Evolutionary conservation across 176 grass and related monocot species (phyloP), one percentile per base, ranked within the genome.

Genomic region (Aegilops tauschii): DNA sequence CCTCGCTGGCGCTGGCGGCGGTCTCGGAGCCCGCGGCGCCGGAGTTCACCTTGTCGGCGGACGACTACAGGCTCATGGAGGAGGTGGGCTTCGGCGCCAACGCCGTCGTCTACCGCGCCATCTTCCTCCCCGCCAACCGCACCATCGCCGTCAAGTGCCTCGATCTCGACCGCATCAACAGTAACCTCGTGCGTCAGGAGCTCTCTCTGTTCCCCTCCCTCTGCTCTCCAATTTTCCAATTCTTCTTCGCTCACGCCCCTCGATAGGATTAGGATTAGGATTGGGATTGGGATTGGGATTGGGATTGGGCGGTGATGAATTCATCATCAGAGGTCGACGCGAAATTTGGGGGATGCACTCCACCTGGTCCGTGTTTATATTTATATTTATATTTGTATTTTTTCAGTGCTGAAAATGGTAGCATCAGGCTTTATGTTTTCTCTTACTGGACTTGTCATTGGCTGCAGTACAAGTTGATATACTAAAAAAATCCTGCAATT

Each of bases 41-140:
- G 71, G 84, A 79, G 4, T 98, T 90, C 90, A 95, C 88, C 49
- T 52, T 45, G 71, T 78, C 63, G 32, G 49, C 79, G 12, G 78
- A 12, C 30, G 96, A 98, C 83, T 98, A 98, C 80, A 77, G 70
- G 23, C 90, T 96, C 8, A 71, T 98, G 11, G 92, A 98, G 84
- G 93, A 96, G 85, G 92, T 98, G 21, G 96, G 96, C 1, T 92
- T 96, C 85, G 96, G 96, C n/a, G 96, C 96, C 4, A 96, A 94
- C 90, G 96, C 96, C 54, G 86, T 91, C 18, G 96, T 98, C 0
- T 96, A 95, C 92, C 92, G 90, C 69, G 96, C 93, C 42, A 65
- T 94, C 45, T 90, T 94, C 90, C 20, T 95, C 50, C 96, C 96
- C 1, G 47, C 86, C 42, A 87, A 91, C 81, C 82, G 87, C 90